Conservation (phyloP, 768 basidiomycete species). For the Lactarius vividus region DNA sequence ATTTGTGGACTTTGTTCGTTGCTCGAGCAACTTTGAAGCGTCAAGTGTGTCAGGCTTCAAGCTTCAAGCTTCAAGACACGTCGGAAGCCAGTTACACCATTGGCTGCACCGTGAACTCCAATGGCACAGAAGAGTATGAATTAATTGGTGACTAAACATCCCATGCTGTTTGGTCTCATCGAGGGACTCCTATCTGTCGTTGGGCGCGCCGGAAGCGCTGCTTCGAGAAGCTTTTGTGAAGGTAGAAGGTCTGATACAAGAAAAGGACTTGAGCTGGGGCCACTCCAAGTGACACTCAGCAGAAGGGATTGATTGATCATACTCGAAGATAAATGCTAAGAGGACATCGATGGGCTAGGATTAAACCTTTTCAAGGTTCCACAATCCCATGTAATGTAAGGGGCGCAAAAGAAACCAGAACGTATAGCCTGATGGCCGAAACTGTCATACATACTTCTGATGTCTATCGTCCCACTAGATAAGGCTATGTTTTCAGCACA, state of each 20-base stretch:
- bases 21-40: background rate
- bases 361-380: background rate
- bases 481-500: conserved; percentile 16
- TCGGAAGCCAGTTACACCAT: background rate
- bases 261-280: background rate
- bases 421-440: background rate
- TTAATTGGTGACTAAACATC: background rate
- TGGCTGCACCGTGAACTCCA: background rate
- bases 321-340: background rate
- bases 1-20: background rate
- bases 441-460: background rate
- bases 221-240: background rate
- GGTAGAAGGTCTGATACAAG: background rate
- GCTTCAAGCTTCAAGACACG: background rate
- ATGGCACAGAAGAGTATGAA: background rate
- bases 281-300: background rate
- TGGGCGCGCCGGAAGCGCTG: background rate
- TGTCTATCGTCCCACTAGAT: background rate
- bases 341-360: background rate
- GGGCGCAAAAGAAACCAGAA: background rate
- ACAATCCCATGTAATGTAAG: background rate
- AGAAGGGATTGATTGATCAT: background rate
- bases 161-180: background rate
- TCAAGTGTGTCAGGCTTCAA: background rate
- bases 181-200: background rate